A percentile compares a stretch with the other conserved stretches of the same genome.
phyloP scores from a whole-genome alignment of 176 grass and related monocot species.

The Thinopyrum elongatum region DNA sequence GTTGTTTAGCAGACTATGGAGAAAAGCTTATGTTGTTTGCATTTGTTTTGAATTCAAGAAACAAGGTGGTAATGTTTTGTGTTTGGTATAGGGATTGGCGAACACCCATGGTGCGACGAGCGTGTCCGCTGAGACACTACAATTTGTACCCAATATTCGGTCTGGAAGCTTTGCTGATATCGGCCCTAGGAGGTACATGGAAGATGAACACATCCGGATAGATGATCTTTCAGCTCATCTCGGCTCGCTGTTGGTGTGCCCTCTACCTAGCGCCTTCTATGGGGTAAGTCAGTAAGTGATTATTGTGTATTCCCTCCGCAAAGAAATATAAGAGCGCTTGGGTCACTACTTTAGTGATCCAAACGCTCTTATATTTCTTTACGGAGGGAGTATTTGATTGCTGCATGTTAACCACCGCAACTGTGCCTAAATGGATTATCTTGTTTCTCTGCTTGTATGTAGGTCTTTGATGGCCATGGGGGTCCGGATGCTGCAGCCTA shows the following conservation, averaged over 20 bases:
- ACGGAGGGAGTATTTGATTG: neutral
- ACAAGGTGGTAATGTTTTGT: neutral
- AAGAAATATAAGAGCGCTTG: too few relatives aligned
- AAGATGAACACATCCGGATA: slow-evolving; percentile 95
- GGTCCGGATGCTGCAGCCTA: slow-evolving; percentile 81
- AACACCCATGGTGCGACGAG: slow-evolving; percentile 21
- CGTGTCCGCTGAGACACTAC: slow-evolving; percentile 23
- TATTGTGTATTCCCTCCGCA: neutral
- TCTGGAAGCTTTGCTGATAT: slow-evolving; percentile 91
- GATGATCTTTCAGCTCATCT: slow-evolving; percentile 86
- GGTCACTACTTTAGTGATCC: too few relatives aligned
- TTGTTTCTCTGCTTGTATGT: slow-evolving; percentile 3
- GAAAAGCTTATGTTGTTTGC: neutral
- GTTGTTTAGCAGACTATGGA: neutral
- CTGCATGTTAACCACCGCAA: neutral
- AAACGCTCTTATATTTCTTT: too few relatives aligned
- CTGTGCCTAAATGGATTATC: neutral
- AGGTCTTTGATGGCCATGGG: slow-evolving; percentile 98
- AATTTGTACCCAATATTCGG: slow-evolving; percentile 66
- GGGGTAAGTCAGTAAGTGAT: slow-evolving; percentile 57
- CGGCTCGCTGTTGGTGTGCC: slow-evolving; percentile 60
- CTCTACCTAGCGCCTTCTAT: slow-evolving; percentile 87
- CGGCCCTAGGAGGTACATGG: slow-evolving; percentile 83
- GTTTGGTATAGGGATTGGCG: slow-evolving; percentile 40
- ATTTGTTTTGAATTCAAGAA: neutral